Conservation (phyloP, 1,139 yeast genomes). For the Saccharomyces hybrid region DNA sequence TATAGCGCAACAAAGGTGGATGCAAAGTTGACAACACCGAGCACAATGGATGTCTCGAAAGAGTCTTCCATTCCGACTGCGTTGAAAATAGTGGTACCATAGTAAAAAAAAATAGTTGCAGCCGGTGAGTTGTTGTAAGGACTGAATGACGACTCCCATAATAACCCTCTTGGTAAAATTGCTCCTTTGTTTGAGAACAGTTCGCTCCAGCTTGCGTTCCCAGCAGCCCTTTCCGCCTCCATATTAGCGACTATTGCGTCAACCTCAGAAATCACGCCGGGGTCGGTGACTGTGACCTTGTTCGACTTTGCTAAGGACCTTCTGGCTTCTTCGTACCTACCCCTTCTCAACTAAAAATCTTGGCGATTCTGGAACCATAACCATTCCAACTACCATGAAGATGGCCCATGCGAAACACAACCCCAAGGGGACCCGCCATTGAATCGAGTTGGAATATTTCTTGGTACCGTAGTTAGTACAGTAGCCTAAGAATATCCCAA, state of each 20-base stretch:
- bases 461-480: conserved; percentile 52
- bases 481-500: conserved; percentile 54
- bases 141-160: conserved; percentile 55
- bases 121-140: conserved; percentile 7
- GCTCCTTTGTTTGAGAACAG: conserved; percentile 28
- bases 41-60: conserved; percentile 60
- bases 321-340: conserved; percentile 49
- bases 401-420: conserved; percentile 38
- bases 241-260: conserved; percentile 55
- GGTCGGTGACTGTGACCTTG: conserved; percentile 37
- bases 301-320: conserved; percentile 39
- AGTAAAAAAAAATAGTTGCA: conserved; percentile 6
- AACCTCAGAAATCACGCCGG: conserved; percentile 46
- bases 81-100: conserved; percentile 6
- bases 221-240: conserved; percentile 37
- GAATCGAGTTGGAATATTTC: conserved; percentile 39
- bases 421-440: conserved; percentile 57
- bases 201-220: conserved; percentile 33
- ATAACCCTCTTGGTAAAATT: conserved; percentile 52
- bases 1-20: conserved; percentile 61
- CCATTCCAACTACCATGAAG: conserved; percentile 43
- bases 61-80: conserved; percentile 51
- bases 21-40: conserved; percentile 67
- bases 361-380: conserved; percentile 69
- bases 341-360: conserved; percentile 53